phyloP scores from a whole-genome alignment of 805 yeast species.

The Cyberlindnera mrakii region DNA sequence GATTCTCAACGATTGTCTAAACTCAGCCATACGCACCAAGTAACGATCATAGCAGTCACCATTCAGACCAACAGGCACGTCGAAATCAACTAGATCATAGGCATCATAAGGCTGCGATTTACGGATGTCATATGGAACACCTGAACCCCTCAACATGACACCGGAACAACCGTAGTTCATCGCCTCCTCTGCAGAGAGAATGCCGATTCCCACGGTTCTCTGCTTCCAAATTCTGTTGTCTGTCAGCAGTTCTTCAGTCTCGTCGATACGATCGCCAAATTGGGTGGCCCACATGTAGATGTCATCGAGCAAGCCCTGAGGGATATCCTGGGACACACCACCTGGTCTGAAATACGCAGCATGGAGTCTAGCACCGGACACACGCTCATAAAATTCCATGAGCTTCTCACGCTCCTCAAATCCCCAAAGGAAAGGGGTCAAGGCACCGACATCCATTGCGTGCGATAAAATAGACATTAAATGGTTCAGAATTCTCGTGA shows the following conservation, averaged over 20 bases:
- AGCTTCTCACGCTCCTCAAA: constrained; percentile 89
- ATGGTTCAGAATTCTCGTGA: constrained; percentile 78
- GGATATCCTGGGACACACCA: constrained; percentile 85
- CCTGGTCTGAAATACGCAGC: constrained; percentile 89
- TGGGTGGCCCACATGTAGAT: constrained; percentile 96
- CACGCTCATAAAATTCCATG: constrained; percentile 90
- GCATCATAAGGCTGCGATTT: constrained; percentile 89
- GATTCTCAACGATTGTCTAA: constrained; percentile 84
- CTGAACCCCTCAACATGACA: constrained; percentile 88
- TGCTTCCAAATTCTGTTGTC: constrained; percentile 91
- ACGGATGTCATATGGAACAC: constrained; percentile 81
- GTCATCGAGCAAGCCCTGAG: constrained; percentile 81
- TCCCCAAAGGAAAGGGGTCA: constrained; percentile 92
- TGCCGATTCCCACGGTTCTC: constrained; percentile 77
- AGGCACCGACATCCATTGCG: constrained; percentile 93
- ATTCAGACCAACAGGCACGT: constrained; percentile 77
- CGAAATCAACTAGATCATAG: constrained; percentile 79
- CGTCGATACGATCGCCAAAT: constrained; percentile 89
- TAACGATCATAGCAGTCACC: constrained; percentile 93
- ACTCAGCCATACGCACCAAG: constrained; percentile 84
- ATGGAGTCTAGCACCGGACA: constrained; percentile 85
- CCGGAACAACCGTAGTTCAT: constrained; percentile 76
- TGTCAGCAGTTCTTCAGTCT: constrained; percentile 81
- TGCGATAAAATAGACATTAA: constrained; percentile 82
- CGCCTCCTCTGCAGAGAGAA: constrained; percentile 81